Conservation (phyloP, 2,329 filamentous ascomycete genomes). For the Gnomoniopsis smithogilvyi region DNA sequence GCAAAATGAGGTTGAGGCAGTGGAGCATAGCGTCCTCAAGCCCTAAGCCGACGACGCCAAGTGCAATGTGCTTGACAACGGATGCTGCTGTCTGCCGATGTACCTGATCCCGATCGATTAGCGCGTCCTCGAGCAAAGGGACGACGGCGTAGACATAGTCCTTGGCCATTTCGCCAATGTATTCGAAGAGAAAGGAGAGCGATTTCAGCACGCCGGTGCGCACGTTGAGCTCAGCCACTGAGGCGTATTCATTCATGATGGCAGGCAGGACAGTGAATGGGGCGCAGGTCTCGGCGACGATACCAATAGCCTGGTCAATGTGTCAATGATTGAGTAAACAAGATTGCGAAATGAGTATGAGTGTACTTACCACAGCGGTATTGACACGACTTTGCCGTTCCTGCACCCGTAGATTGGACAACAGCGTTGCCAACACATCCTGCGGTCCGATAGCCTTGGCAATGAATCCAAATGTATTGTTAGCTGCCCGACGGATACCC, state of each 20-base stretch:
- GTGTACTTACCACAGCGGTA: constrained; percentile 66
- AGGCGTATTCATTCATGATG: constrained; percentile 93
- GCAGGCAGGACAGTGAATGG: constrained; percentile 98
- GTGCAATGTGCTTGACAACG: constrained; percentile 95
- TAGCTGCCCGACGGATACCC: constrained; percentile 94
- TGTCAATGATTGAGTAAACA: background rate
- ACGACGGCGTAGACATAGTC: constrained; percentile 99
- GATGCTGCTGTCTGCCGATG: constrained; percentile 95
- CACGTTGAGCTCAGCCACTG: constrained; percentile 96
- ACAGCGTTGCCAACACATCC: constrained; percentile 89
- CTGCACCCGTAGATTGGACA: constrained; percentile 96
- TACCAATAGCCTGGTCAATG: constrained; percentile 71
- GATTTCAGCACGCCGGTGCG: constrained; percentile 98
- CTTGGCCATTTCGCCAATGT: constrained; percentile 99
- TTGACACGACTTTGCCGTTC: constrained; percentile 98
- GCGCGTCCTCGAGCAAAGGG: constrained; percentile 89
- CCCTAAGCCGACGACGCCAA: constrained; percentile 94
- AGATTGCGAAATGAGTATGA: too few species aligned
- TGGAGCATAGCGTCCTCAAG: constrained; percentile 99
- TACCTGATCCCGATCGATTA: constrained; percentile 97
- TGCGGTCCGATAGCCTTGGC: constrained; percentile 98
- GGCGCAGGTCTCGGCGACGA: constrained; percentile 96
- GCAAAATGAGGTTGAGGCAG: constrained; percentile 91
- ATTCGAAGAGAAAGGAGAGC: constrained; percentile 95
- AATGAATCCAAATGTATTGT: constrained; percentile 99